These are phyloP conservation scores for Colletotrichum spaethianum DNA, from an alignment of 2,329 filamentous ascomycete genomes.

Conservation along the genomic window DNA sequence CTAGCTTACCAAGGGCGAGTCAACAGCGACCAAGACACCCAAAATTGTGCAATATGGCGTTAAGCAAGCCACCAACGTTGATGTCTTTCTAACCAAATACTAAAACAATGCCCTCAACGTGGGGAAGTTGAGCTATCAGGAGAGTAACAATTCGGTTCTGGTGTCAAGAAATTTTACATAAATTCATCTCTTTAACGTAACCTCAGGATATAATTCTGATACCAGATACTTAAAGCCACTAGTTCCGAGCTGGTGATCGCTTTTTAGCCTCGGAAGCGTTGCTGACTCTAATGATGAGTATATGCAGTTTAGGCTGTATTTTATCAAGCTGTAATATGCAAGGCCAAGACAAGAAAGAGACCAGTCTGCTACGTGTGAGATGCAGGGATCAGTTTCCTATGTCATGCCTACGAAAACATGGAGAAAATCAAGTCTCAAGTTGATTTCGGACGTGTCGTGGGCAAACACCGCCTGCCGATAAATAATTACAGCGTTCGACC, in stretches of 20 bases:
- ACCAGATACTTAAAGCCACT: no score
- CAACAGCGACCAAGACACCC: neutral
- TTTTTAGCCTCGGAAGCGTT: neutral
- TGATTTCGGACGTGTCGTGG: no score
- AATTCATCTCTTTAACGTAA: neutral
- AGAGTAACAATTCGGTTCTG: neutral
- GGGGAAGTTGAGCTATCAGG: neutral
- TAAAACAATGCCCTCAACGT: neutral
- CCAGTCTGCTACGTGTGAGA: no score
- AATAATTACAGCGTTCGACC: no score
- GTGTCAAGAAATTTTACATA: neutral
- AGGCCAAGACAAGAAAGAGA: neutral
- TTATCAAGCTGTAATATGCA: no score
- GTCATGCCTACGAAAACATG: neutral
- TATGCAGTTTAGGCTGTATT: neutral
- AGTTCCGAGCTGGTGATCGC: neutral
- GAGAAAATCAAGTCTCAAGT: neutral
- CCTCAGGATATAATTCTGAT: no score
- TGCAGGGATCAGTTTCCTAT: neutral
- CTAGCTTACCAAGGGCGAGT: no score
- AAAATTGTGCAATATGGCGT: neutral
- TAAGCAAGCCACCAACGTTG: neutral
- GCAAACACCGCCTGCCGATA: no score
- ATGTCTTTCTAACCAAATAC: no score
- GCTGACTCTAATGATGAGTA: neutral